Base-by-base conservation (phyloP, 345 rosid species). In the Corymbia maculata region DNA sequence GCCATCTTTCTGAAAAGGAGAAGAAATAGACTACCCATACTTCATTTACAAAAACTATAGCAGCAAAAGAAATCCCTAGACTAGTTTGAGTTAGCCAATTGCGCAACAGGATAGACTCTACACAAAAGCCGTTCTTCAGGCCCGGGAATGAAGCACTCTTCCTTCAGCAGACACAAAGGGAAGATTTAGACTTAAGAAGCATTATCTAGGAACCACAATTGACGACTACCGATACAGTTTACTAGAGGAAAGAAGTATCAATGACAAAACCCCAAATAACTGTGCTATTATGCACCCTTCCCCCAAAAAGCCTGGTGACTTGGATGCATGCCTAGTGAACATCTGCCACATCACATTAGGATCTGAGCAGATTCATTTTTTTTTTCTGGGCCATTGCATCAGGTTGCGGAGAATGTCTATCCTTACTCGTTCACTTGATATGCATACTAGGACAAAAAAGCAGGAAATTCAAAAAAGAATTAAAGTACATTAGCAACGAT, bases 231-330 rank as follows among this genome's bases (percentile, higher is more conserved):
- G 9, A 75, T 42, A 5, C 8, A 75, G 42, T 66, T 66, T 30
- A 66, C 79, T 66, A 66, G 79, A 19, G 82, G 82, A 75, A 42
- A 75, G 49, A 75, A 90, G 92, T 92, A 94, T 97, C 94, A 94
- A 89, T 86, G 49, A 97, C 95, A 98, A 97, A 93, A 85, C 99
- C 98, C 10, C 96, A 90, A 68, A 97, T 97, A 28, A 96, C 89
- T 30, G 94, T 88, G 89, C 94, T 94, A 92, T 97, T 94, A 87
- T 93, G 96, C 92, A 98, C 79, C 85, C 99, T 97, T 87, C 98
- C 99, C 89, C 99, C 97, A 85, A 94, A 89, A 86, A 98, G 96
- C 95, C 95, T 97, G 79, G 98, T 92, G 22, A 97, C 99, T 94
- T 96, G 97, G 88, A 97, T 98, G 92, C 98, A 98, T 49, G 99